A percentile compares a stretch with the other conserved stretches of the same genome.
Evolutionary conservation across 305 asterid species (phyloP).

Genomic region (Striga hermonthica): DNA sequence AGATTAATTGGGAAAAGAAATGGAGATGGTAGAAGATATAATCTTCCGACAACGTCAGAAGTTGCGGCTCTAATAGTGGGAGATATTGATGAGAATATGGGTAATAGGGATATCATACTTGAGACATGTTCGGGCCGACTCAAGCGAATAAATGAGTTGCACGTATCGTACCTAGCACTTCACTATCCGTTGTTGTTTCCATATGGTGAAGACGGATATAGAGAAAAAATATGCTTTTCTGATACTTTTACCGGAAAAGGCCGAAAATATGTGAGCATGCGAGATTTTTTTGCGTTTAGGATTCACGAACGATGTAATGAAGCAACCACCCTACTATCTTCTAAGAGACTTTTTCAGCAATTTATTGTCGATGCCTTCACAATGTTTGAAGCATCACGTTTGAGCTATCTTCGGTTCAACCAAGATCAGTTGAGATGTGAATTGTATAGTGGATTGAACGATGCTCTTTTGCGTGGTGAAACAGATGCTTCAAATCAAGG

Average conservation of each 20-base stretch:
- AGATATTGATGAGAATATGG: neutral
- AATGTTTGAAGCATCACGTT: neutral
- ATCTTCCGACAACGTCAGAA: neutral
- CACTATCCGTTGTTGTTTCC: neutral
- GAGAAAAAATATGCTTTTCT: neutral
- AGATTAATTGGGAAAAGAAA: too few relatives aligned
- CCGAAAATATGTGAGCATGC: neutral
- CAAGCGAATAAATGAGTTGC: neutral
- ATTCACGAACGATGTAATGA: neutral
- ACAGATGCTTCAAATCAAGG: neutral
- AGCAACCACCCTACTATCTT: neutral
- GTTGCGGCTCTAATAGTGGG: slow-evolving; percentile 16
- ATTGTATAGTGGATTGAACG: neutral
- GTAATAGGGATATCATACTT: slow-evolving; percentile 2
- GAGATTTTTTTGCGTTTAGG: neutral
- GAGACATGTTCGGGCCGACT: neutral
- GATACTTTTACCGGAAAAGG: neutral
- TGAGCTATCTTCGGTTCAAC: neutral
- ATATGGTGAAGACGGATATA: neutral
- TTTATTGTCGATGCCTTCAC: neutral
- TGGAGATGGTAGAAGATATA: neutral
- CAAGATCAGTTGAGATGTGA: neutral
- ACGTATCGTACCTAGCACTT: neutral
- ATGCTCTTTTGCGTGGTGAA: neutral
- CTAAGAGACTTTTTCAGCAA: neutral